Evolutionary conservation across 192 early-diverging fungal species (phyloP).

Genomic region (Coemansia guatemalensis): DNA sequence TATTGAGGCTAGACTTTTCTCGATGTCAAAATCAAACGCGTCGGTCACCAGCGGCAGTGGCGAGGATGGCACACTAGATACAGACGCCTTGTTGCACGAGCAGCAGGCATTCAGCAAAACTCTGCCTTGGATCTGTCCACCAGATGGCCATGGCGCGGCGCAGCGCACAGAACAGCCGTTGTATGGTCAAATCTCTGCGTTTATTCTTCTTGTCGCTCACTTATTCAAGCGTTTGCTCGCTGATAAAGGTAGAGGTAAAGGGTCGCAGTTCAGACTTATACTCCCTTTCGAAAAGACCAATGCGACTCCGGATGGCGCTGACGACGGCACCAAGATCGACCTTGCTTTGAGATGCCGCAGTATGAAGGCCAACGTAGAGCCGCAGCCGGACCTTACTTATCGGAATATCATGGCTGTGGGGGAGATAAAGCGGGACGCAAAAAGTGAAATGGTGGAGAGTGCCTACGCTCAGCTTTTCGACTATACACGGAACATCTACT

Average conservation of each 20-base stretch:
- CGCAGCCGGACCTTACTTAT: neutral
- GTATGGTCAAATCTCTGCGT: too few relatives aligned
- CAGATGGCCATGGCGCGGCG: too few relatives aligned
- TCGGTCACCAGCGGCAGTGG: neutral
- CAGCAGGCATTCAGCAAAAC: too few relatives aligned
- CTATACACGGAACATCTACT: conserved; percentile 4
- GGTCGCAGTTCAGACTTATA: neutral
- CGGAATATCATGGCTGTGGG: neutral
- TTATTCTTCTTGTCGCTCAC: too few relatives aligned
- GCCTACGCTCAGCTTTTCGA: conserved; percentile 4
- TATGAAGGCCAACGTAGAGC: neutral
- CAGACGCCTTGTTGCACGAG: too few relatives aligned
- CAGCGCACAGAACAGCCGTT: too few relatives aligned
- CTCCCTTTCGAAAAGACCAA: conserved; percentile 2
- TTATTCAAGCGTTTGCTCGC: too few relatives aligned
- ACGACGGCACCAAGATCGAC: neutral
- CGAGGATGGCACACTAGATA: neutral
- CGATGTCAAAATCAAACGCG: too few relatives aligned
- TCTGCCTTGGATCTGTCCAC: too few relatives aligned
- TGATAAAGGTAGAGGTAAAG: too few relatives aligned
- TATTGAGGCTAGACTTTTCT: too few relatives aligned
- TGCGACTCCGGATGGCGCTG: neutral
- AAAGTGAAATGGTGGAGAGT: neutral
- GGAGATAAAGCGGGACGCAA: neutral
- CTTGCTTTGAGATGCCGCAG: neutral